Base-by-base conservation (phyloP, 768 basidiomycete genomes). In the Royoungia palumana region DNA sequence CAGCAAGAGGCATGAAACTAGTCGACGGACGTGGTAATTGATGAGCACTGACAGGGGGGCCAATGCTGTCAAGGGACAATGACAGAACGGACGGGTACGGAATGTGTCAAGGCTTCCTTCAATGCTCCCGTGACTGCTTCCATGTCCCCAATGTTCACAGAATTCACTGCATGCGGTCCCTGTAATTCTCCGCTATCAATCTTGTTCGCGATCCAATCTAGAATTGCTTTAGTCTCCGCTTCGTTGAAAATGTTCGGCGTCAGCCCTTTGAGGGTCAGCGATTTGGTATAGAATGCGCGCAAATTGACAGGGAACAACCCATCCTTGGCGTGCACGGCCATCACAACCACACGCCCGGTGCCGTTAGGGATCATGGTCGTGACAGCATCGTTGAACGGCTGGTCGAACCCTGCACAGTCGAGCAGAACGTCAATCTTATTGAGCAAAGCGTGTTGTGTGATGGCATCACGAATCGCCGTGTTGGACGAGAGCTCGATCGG, bases 281-380 rank as follows among this genome's bases (percentile, higher is more conserved):
- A 54, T 27, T 65, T 65, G n/a, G 59, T 59, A 36, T 67, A 67
- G 35, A 69, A 62, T 0, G 64, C 53, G 11, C 67, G 67, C 55
- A 70, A n/a, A 35, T 66, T 39, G 40, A 69, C 37, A 0, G 61
- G 58, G 43, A 69, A 69, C 44, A 63, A 8, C 22, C 64, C 64
- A 11, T 69, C 68, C 20, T 63, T 59, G 10, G 70, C 54, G 27
- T 69, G 67, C 1, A 61, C 68, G 13, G 67, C 69, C 67, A 69
- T 69, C 7, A 67, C 64, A 32, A 69, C 62, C 6, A 61, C 69
- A 9, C 69, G 66, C 0, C 69, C 69, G 6, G 67, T 55, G 9
- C 66, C 66, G 2, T 56, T 36, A 0, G 66, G 66, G 2, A 53
- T 69, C 67, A 69, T 70, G 4, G 61, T 69, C 25, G 50, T 51